phyloP scores from a whole-genome alignment of 768 basidiomycete genomes.

The Mycena amicta region DNA sequence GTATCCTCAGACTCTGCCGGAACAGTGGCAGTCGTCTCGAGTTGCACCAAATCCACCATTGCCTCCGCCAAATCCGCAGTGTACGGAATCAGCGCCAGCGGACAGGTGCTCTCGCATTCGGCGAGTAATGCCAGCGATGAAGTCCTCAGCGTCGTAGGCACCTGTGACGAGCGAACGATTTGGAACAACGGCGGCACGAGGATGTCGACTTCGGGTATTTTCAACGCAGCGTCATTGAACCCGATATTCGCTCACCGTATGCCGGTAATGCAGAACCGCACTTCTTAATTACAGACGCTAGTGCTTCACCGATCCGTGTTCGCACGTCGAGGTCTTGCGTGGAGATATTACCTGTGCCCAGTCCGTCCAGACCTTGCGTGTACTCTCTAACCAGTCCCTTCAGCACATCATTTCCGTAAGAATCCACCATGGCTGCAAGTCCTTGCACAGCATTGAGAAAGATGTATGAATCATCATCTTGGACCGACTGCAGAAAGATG shows the following conservation, averaged over 20 bases:
- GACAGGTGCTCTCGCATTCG: conserved; percentile 66
- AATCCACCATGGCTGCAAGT: conserved; percentile 81
- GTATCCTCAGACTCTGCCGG: conserved; percentile 39
- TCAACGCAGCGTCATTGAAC: background rate
- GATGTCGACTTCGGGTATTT: conserved; percentile 52
- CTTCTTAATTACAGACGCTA: conserved; percentile 73
- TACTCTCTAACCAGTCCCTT: conserved; percentile 70
- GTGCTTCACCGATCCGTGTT: conserved; percentile 82
- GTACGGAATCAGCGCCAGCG: conserved; percentile 66
- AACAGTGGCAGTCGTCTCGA: conserved; percentile 49
- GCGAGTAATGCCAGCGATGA: conserved; percentile 67
- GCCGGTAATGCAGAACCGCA: conserved; percentile 68
- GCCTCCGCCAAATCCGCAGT: conserved; percentile 59
- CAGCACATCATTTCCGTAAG: conserved; percentile 74
- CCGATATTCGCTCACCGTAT: conserved; percentile 67
- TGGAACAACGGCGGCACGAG: conserved; percentile 74
- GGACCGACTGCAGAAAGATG: conserved; percentile 81
- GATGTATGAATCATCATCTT: conserved; percentile 95
- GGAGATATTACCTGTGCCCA: conserved; percentile 46
- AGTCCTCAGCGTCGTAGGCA: conserved; percentile 75
- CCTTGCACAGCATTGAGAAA: conserved; percentile 93
- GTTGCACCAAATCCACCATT: conserved; percentile 77
- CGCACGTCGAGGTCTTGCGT: conserved; percentile 73
- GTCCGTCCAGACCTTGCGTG: conserved; percentile 50
- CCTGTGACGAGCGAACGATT: conserved; percentile 56